These are phyloP conservation scores for Boletus vermiculosoides DNA, from an alignment of 768 basidiomycete species.

Conservation along the genomic window DNA sequence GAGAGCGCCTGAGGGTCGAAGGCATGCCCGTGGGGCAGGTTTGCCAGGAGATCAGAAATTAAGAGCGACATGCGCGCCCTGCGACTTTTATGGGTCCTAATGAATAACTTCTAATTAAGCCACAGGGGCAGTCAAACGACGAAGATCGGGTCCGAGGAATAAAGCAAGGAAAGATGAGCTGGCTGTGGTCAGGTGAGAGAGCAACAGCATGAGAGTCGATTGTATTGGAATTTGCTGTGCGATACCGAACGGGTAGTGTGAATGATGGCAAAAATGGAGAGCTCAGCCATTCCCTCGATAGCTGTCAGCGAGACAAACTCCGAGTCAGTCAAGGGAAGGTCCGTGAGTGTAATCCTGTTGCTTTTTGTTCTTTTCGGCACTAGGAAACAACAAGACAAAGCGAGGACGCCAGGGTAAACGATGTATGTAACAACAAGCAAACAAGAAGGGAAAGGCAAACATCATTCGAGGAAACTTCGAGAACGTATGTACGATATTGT, in stretches of 20 bases:
- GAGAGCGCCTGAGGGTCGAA: constrained; percentile 45
- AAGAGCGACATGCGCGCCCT: constrained; percentile 13
- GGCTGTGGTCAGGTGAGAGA: constrained; percentile 9
- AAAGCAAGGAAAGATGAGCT: constrained; percentile 9
- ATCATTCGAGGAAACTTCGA: background rate
- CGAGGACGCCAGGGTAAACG: constrained; percentile 2
- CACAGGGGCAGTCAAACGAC: constrained; percentile 28
- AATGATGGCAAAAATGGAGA: constrained; percentile 23
- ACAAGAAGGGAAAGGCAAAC: too few relatives aligned
- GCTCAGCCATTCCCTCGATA: constrained; percentile 15
- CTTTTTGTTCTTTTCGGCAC: constrained; percentile 17
- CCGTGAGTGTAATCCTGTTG: constrained; percentile 1
- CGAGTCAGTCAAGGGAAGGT: constrained; percentile 5
- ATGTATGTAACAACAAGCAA: constrained; percentile 1
- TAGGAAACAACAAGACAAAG: constrained; percentile 3
- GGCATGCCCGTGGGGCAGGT: constrained; percentile 35
- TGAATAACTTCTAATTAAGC: constrained; percentile 16
- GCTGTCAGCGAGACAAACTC: constrained; percentile 10
- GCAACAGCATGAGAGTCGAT: constrained; percentile 6
- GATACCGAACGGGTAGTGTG: constrained; percentile 9
- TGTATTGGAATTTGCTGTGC: constrained; percentile 3
- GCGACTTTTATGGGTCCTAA: constrained; percentile 31
- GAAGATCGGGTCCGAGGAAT: constrained; percentile 16
- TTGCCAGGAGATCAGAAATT: constrained; percentile 13
- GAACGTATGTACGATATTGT: background rate